A percentile compares a stretch with the other conserved stretches of the same genome.
Evolutionary conservation across 352 stramenopile species (phyloP).

Genomic region (Globisporangium iwayamae): DNA sequence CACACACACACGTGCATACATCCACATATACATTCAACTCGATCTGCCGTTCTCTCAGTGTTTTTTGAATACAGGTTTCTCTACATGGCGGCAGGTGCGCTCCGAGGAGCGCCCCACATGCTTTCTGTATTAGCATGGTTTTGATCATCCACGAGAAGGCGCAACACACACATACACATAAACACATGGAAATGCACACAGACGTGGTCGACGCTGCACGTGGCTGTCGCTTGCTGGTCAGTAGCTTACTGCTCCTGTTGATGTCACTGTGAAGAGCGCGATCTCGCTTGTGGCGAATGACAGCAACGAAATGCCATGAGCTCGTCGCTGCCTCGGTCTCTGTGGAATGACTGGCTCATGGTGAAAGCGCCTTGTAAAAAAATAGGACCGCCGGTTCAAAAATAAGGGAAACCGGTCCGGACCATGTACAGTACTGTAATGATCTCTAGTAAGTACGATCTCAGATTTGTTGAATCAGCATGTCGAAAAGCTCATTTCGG

Average conservation of each 20-base stretch:
- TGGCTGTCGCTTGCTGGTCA: too few relatives aligned
- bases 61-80: constrained; percentile 76
- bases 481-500: background rate
- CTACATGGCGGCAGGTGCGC: constrained; percentile 28
- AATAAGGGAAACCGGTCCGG: background rate
- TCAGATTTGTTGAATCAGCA: background rate
- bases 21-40: constrained; percentile 1
- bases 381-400: background rate
- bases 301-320: background rate
- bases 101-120: constrained; percentile 20
- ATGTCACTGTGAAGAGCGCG: background rate
- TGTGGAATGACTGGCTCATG: constrained; percentile 5
- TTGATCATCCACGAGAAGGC: constrained; percentile 53
- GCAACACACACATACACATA: constrained; percentile 1
- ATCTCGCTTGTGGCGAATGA: constrained; percentile 6
- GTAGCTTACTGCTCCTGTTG: background rate
- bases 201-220: too few relatives aligned
- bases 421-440: background rate
- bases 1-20: background rate
- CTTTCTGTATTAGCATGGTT: constrained; percentile 83
- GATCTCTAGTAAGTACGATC: background rate
- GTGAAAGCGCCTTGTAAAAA: background rate
- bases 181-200: constrained; percentile 5
- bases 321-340: too few relatives aligned
- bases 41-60: constrained; percentile 56